Percentiles rank a stretch among this genome's conserved stretches.
Evolutionary conservation across 768 basidiomycete genomes (phyloP).

Genomic region (Russula sp.): DNA sequence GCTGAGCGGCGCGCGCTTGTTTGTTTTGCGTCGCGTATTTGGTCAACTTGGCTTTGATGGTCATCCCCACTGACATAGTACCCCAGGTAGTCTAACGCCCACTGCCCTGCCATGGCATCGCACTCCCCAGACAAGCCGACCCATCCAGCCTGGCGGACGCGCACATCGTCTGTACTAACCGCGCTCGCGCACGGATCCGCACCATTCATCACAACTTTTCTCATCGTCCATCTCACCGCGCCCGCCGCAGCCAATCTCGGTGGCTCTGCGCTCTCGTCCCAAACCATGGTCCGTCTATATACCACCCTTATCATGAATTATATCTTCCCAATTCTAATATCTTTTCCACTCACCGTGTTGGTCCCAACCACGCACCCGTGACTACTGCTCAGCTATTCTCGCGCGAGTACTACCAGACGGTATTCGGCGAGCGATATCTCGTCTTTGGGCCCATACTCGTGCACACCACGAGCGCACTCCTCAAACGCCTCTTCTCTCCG

Average conservation of each 20-base stretch:
- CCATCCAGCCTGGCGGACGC: constrained; percentile 4
- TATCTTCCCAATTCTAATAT: neutral
- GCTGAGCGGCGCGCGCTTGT: too few species aligned
- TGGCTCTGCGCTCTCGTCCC: constrained; percentile 59
- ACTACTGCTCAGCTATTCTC: constrained; percentile 56
- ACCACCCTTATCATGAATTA: too few species aligned
- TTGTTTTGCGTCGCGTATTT: too few species aligned
- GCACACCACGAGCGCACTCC: constrained; percentile 52
- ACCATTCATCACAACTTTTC: constrained; percentile 70
- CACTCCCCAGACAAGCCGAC: neutral
- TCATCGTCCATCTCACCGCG: constrained; percentile 72
- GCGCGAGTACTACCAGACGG: constrained; percentile 79
- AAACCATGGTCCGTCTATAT: constrained; percentile 54
- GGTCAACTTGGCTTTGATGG: too few species aligned
- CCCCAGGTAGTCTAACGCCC: neutral
- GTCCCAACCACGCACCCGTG: neutral
- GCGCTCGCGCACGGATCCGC: constrained; percentile 58
- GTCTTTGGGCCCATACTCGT: constrained; percentile 58
- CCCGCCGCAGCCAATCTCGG: constrained; percentile 68
- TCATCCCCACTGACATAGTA: too few species aligned
- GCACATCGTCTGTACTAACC: constrained; percentile 35
- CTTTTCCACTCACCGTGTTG: too few species aligned
- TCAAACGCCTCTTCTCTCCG: constrained; percentile 48
- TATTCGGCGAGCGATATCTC: constrained; percentile 58
- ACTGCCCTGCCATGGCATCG: neutral